Conservation (phyloP, 1,284 basidiomycete species). For the Phylloporus sp. region DNA sequence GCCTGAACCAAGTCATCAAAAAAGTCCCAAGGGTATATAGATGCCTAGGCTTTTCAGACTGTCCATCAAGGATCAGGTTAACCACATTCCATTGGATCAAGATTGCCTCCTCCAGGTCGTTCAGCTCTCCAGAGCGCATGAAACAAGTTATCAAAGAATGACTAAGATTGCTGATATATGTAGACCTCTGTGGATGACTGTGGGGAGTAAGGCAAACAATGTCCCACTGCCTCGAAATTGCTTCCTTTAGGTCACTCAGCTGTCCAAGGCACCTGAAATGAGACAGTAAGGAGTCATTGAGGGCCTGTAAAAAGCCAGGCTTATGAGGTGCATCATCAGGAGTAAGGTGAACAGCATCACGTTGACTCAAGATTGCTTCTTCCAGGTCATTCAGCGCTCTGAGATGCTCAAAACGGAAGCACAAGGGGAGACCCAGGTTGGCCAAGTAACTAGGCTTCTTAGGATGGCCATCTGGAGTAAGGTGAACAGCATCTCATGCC, state of each 20-base stretch:
- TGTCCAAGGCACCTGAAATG: constrained; percentile 9
- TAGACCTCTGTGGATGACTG: neutral
- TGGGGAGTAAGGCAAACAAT: neutral
- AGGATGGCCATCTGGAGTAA: neutral
- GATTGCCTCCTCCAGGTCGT: constrained; percentile 20
- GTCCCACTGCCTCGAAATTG: neutral
- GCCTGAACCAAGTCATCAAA: neutral
- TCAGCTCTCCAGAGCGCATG: neutral
- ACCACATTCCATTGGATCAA: neutral
- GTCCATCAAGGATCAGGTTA: neutral
- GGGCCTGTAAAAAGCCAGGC: neutral
- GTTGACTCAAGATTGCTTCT: constrained; percentile 1
- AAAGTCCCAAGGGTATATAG: neutral
- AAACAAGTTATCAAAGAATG: neutral
- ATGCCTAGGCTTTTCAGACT: neutral
- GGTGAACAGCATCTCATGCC: neutral
- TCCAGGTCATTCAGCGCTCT: constrained; percentile 9
- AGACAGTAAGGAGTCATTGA: neutral
- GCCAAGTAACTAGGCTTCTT: constrained; percentile 2
- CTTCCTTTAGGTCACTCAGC: constrained; percentile 2
- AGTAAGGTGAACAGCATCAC: neutral
- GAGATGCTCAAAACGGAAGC: constrained; percentile 10
- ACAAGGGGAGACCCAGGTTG: constrained; percentile 5
- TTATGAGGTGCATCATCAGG: constrained; percentile 5
- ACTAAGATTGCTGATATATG: neutral